phyloP scores from a whole-genome alignment of 2,329 filamentous ascomycete genomes.

The Fusarium sp. region DNA sequence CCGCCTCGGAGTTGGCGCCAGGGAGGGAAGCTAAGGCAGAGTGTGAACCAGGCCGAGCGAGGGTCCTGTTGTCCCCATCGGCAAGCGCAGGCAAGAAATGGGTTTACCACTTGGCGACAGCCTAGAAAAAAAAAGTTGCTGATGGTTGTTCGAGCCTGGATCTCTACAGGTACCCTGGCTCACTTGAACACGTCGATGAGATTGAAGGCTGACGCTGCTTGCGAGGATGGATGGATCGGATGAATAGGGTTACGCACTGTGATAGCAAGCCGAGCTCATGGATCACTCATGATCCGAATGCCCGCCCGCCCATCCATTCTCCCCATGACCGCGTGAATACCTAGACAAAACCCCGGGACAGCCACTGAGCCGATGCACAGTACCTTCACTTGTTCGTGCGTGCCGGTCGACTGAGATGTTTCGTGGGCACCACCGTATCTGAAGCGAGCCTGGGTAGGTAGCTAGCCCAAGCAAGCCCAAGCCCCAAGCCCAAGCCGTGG shows the following conservation, averaged over 20 bases:
- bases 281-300: conserved; percentile 29
- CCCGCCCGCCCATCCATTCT: conserved; percentile 23
- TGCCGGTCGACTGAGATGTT: conserved; percentile 25
- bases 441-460: conserved; percentile 29
- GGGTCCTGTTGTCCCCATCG: conserved; percentile 13
- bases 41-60: conserved; percentile 8
- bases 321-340: conserved; percentile 27
- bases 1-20: conserved; percentile 38
- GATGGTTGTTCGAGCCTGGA: neutral
- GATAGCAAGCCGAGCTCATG: conserved; percentile 10
- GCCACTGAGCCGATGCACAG: conserved; percentile 25
- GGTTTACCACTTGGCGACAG: neutral
- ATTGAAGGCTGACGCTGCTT: conserved; percentile 3
- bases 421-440: conserved; percentile 22
- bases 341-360: conserved; percentile 22
- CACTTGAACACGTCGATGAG: neutral
- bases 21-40: conserved; percentile 30
- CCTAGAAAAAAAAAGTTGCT: neutral
- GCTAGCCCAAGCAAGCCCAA: conserved; percentile 14
- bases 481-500: conserved; percentile 26
- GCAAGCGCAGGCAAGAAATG: conserved; percentile 23
- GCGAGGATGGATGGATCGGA: neutral
- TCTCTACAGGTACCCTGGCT: neutral
- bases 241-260: neutral
- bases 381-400: neutral